Base-by-base conservation (phyloP, 768 basidiomycete species). In the Panellus pusillus region DNA sequence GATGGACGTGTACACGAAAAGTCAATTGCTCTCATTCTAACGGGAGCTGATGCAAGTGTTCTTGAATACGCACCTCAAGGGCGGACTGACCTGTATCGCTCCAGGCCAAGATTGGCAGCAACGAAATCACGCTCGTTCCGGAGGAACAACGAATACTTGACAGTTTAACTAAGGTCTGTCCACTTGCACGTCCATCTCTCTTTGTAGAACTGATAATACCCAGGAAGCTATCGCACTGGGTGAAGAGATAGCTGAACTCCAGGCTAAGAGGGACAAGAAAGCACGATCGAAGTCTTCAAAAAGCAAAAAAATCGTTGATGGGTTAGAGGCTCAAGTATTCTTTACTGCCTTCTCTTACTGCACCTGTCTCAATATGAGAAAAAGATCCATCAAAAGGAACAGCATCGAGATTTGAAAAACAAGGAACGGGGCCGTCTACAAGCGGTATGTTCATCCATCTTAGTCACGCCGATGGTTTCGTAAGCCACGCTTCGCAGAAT, bases 11-110 rank as follows among this genome's bases (percentile, higher is more conserved):
- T 62, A 0, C 43, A 39, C 1, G 51, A 56, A 6, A 50, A 55
- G 24, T 56, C 61, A 1, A 55, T 62, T n/a, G 15, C 48, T 0
- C 46, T 62, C 6, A 40, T 59, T 9, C 20, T 62, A 4, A 62
- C 61, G 8, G 54, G 54, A 27, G 35, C 61, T 32, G 61, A 62
- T 48, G 61, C 56, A 15, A 2, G 60, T 45, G 1, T 9, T 46
- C 18, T 28, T 12, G 2, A 18, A 6, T 27, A 13, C 11, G 11
- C 4, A 9, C 5, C 12, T 18, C 14, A 32, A 9, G 24, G 44
- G 6, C 44, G n/a, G 18, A 14, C 27, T 14, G 19, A 32, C 15
- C 36, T 31, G 2, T 5, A 9, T 9, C n/a, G 24, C 24, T 24
- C 24, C 49, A 61, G 60, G n/a, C 8, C n/a, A 17, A 20, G 18